phyloP scores from a whole-genome alignment of 192 early-diverging fungal genomes.

The Rhizophagus sp. region DNA sequence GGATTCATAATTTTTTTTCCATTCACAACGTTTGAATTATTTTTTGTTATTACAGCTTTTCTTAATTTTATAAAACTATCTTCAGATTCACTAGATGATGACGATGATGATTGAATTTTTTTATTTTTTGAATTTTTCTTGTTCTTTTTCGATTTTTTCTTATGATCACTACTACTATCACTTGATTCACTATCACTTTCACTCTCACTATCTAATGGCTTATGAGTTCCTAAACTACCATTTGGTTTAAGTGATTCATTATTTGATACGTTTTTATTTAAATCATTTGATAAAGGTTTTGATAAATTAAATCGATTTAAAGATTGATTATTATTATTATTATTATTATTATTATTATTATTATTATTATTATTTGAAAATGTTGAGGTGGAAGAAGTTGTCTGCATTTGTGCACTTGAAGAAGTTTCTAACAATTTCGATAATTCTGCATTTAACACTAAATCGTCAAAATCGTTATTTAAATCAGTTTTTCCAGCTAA shows the following conservation, averaged over 20 bases:
- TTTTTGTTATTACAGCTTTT: neutral
- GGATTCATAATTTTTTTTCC: neutral
- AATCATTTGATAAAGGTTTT: neutral
- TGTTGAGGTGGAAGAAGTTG: neutral
- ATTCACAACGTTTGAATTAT: neutral
- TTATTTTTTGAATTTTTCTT: neutral
- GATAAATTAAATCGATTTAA: neutral
- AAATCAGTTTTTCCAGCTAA: neutral
- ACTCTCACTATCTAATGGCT: constrained; percentile 19
- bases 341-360: no score
- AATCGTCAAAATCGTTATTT: neutral
- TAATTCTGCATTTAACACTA: neutral
- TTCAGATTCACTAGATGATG: neutral
- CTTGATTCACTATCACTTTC: neutral
- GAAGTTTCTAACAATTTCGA: neutral
- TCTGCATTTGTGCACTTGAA: neutral
- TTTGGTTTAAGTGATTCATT: neutral
- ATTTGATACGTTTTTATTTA: neutral
- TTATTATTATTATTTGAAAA: neutral
- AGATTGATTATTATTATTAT: neutral
- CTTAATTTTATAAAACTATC: neutral
- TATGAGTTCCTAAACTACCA: neutral
- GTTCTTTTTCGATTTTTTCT: constrained; percentile 1
- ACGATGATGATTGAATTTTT: neutral
- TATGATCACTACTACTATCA: neutral